Evolutionary conservation across 371 early-diverging fungal species (phyloP).

Genomic region (Coemansia sp.): DNA sequence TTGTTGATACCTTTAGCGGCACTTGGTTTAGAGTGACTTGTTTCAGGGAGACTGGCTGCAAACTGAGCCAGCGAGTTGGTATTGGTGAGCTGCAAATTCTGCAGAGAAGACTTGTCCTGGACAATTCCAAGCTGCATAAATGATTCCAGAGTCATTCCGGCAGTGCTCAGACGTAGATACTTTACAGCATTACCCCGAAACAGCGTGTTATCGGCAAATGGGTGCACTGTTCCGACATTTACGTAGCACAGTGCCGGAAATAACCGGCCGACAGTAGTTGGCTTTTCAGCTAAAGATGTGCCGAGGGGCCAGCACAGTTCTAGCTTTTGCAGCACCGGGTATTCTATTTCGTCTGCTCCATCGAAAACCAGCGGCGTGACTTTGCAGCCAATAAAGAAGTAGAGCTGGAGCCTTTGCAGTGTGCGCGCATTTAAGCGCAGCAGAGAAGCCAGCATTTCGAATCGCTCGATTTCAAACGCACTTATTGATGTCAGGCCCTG

Average conservation of each 20-base stretch:
- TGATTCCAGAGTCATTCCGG: too few relatives aligned
- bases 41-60: too few relatives aligned
- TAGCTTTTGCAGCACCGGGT: background rate
- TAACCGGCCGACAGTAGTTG: background rate
- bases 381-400: background rate
- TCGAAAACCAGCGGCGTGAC: background rate
- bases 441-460: background rate
- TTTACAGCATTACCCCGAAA: background rate
- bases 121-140: background rate
- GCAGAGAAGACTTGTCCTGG: background rate
- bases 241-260: background rate
- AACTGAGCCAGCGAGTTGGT: background rate
- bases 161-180: too few relatives aligned
- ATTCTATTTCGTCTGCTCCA: background rate
- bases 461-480: background rate
- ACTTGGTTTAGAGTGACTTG: too few relatives aligned
- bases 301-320: background rate
- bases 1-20: background rate
- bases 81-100: background rate
- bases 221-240: background rate
- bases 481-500: slow-evolving; percentile 1
- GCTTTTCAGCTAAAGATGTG: background rate
- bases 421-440: background rate
- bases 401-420: background rate
- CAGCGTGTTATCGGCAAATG: slow-evolving; percentile 1